Base-by-base conservation (phyloP, 108 stramenopile species). In the Cyclotella choctawhatcheeana region DNA sequence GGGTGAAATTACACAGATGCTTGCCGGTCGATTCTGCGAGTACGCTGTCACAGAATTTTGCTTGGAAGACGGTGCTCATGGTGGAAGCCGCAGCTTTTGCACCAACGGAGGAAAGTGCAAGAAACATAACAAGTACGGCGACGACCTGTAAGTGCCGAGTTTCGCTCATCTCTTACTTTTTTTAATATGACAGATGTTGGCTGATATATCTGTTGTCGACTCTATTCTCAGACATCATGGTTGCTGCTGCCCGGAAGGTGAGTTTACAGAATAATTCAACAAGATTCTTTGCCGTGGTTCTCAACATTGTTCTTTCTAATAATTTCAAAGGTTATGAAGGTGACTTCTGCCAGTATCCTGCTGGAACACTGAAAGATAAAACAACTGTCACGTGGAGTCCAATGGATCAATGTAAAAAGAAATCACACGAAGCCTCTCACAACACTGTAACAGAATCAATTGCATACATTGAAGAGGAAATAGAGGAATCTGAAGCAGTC, bases 31-130 rank as follows among this genome's bases (percentile, higher is more conserved):
- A 27, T 78, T 71, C 33, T 78, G 77, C 48, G 77, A 78, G 48
- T 78, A 71, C 52, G 77, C 69, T 14, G 77, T 78, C 0, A 78
- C 77, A n/a, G 77, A 78, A 27, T 78, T 78, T 60, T 78, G 77
- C 22, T 58, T 64, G 8, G 55, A 59, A 33, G 64, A 78, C 43
- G 45, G 47, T 7, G 44, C 10, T 22, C 51, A 27, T 14, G 64
- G 77, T n/a, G 53, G 69, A 22, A 55, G 37, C 32, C 69, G 69
- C 30, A 53, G 67, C 5, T 78, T 69, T 47, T 78, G 77, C 37
- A 71, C 77, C 5, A 78, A 78, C 44, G 77, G 77, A 43, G 77
- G 77, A 31, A 71, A 78, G 25, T 78, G 77, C 64, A 78, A 59
- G 58, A 20, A 12, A 21, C 44, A 30, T 16, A 78, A 78, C 30